phyloP scores from a whole-genome alignment of 2,329 filamentous ascomycete species.

The Gliomastix tumulicola region DNA sequence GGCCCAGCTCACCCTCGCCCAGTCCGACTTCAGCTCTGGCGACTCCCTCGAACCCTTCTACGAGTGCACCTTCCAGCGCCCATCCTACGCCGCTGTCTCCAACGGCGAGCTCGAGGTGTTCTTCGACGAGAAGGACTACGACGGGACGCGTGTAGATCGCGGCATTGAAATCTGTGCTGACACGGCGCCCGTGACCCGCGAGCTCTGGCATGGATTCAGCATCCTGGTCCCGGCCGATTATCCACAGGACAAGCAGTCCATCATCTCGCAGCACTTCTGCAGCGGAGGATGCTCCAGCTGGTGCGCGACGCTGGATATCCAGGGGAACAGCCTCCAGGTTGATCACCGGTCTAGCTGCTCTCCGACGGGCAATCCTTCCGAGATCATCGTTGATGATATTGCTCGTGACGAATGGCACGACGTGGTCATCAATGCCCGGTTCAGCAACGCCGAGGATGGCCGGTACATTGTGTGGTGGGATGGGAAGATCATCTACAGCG shows the following conservation, averaged over 20 bases:
- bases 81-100: neutral
- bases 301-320: neutral
- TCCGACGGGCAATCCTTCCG: neutral
- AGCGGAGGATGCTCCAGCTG: neutral
- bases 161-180: neutral
- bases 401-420: neutral
- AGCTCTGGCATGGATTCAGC: neutral
- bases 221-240: neutral
- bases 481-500: neutral
- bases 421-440: neutral
- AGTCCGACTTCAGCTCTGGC: neutral
- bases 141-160: neutral
- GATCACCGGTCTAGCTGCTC: neutral
- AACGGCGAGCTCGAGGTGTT: neutral
- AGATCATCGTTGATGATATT: neutral
- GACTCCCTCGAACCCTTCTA: neutral
- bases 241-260: neutral
- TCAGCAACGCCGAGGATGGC: neutral
- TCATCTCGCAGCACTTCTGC: neutral
- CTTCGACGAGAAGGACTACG: neutral
- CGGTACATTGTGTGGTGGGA: neutral
- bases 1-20: neutral
- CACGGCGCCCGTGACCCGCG: neutral
- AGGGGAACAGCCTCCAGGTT: neutral
- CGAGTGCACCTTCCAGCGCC: neutral